phyloP scores from a whole-genome alignment of 192 early-diverging fungal genomes.

The Entomortierella chlamydospora region DNA sequence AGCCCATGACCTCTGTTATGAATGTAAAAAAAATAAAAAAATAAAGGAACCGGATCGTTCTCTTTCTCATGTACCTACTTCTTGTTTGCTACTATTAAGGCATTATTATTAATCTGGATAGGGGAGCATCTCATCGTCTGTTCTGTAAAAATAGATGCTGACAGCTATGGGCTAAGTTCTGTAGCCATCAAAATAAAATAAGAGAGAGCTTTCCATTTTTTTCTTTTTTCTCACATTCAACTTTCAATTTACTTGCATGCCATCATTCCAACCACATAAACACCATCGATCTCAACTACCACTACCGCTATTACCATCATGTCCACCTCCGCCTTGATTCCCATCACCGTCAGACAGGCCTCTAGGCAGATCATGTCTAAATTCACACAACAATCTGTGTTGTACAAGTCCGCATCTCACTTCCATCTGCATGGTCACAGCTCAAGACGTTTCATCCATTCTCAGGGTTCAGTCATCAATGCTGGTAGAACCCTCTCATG shows the following conservation, averaged over 20 bases:
- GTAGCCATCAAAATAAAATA: no score
- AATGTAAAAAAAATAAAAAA: no score
- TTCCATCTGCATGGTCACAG: background rate
- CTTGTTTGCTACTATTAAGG: no score
- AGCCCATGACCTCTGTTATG: no score
- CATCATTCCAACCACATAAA: background rate
- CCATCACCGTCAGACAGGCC: conserved; percentile 13
- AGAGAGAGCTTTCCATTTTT: no score
- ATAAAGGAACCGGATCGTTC: no score
- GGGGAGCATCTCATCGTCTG: no score
- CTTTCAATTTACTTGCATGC: conserved; percentile 2
- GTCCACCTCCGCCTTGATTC: conserved; percentile 17
- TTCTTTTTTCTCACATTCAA: conserved; percentile 3
- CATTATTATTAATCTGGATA: no score
- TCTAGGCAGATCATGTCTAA: conserved; percentile 7
- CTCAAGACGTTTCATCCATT: conserved; percentile 2
- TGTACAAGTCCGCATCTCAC: conserved; percentile 2
- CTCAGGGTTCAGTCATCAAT: background rate
- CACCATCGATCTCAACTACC: background rate
- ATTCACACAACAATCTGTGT: background rate
- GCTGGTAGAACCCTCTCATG: background rate
- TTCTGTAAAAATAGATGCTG: no score
- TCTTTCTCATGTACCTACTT: no score
- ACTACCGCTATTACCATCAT: background rate
- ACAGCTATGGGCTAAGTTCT: no score